A percentile compares a stretch with the other conserved stretches of the same genome.
phyloP scores from a whole-genome alignment of 176 grass and related monocot species.

The Lolium rigidum region DNA sequence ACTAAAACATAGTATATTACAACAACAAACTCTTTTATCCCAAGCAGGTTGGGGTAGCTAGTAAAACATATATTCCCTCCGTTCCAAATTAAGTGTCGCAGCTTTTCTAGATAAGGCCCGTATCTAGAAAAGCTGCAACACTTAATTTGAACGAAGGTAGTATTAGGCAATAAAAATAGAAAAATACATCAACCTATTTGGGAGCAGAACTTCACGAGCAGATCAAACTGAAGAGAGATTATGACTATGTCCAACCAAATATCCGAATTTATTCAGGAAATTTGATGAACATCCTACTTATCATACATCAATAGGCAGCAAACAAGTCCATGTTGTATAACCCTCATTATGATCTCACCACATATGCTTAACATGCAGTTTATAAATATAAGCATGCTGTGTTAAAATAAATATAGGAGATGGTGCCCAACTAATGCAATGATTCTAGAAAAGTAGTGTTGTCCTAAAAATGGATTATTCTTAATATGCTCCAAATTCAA shows the following conservation, averaged over 20 bases:
- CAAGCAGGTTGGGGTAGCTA: background rate
- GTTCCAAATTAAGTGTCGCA: no score
- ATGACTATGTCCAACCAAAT: background rate
- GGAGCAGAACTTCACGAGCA: background rate
- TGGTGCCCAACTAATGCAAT: background rate
- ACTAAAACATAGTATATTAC: background rate
- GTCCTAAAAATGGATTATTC: background rate
- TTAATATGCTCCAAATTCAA: no score
- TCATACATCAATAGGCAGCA: background rate
- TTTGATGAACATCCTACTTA: background rate
- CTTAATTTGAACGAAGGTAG: no score
- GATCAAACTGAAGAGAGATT: conserved; percentile 8
- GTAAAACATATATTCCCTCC: background rate
- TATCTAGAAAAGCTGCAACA: no score
- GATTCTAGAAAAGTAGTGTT: background rate
- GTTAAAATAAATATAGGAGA: background rate
- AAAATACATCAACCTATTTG: background rate
- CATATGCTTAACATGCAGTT: background rate
- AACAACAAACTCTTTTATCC: background rate
- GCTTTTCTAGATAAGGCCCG: no score
- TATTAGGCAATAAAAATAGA: background rate
- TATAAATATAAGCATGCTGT: conserved; percentile 9
- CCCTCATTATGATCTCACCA: background rate
- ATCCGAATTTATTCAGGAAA: background rate
- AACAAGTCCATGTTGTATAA: background rate